Evolutionary conservation across 495 filamentous ascomycete genomes (phyloP), one percentile per base, ranked within the genome.

Genomic region (Penicillium goetzii): DNA sequence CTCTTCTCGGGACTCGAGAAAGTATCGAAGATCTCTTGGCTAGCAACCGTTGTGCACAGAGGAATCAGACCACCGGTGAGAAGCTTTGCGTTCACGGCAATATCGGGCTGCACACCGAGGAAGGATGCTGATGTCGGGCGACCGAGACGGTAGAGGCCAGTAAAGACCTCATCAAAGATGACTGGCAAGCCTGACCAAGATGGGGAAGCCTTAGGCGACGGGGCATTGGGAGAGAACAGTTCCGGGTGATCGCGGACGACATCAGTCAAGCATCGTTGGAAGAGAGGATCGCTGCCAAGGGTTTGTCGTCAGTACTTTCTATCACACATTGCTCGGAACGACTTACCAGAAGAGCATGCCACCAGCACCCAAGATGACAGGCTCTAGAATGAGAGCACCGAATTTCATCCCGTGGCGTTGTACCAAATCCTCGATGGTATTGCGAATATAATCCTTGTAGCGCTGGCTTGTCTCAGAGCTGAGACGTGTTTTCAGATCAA

Each of bases 151-250:
- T 91, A 92, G 17, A 93, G 78, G 15, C 90, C 90, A 0, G 89
- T 92, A 77, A 93, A 92, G 34, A 93, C 89, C 72, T 93, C 90
- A 70, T 93, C 90, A 66, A 88, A 88, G 69, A 93, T 81, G 32
- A 93, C 76, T 0, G 90, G 90, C 21, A 93, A 78, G 2, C 90
- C 90, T 2, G 81, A 81, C 90, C 90, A 93, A 19, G 68, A 67
- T 23, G 66, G 62, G 23, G 62, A 57, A 54, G 66, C 59, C 38
- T 62, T 63, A 25, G 55, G 40, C 25, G 66, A 15, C 17, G 61
- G 2, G 17, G 54, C 47, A 30, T 56, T 51, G 57, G 38, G 10
- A 23, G 55, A 54, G 69, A 88, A 87, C 45, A 88, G 77, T 11
- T 81, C 63, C 2, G 82, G 73, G 62, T 80, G 79, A 8, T 74